These are phyloP conservation scores for Colletotrichum trifolii DNA, from an alignment of 2,329 filamentous ascomycete genomes.

Conservation along the genomic window DNA sequence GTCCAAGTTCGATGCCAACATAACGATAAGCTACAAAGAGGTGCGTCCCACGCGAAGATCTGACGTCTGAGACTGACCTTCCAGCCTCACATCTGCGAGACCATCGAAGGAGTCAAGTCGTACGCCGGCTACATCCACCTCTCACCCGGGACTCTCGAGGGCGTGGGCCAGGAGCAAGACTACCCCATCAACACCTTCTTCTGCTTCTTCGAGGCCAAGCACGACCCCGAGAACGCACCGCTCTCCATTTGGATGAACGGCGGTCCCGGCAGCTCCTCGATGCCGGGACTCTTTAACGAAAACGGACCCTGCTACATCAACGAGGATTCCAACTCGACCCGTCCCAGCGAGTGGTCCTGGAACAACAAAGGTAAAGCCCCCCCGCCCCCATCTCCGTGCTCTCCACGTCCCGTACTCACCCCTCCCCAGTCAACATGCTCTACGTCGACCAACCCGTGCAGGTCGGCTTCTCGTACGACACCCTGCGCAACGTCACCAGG, in stretches of 20 bases:
- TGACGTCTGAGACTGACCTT: neutral
- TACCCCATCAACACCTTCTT: slow-evolving; percentile 60
- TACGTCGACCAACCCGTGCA: slow-evolving; percentile 40
- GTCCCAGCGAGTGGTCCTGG: slow-evolving; percentile 69
- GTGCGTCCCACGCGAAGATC: slow-evolving; percentile 41
- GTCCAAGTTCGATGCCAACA: slow-evolving; percentile 67
- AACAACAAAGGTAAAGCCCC: slow-evolving; percentile 58
- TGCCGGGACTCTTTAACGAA: slow-evolving; percentile 64
- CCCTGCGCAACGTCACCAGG: slow-evolving; percentile 38
- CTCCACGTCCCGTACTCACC: neutral
- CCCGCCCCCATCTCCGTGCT: too few relatives aligned
- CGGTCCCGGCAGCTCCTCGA: slow-evolving; percentile 66
- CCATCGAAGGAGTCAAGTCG: slow-evolving; percentile 66
- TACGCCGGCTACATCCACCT: slow-evolving; percentile 71
- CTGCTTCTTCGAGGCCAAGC: slow-evolving; percentile 46
- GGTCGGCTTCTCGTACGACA: slow-evolving; percentile 39
- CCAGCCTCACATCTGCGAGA: slow-evolving; percentile 66
- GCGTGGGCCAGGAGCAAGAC: slow-evolving; percentile 51
- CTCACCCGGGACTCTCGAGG: slow-evolving; percentile 48
- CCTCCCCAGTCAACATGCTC: slow-evolving; percentile 37
- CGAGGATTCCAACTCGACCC: slow-evolving; percentile 58
- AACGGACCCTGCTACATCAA: slow-evolving; percentile 65
- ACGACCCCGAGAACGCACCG: slow-evolving; percentile 43
- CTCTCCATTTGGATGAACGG: slow-evolving; percentile 70
- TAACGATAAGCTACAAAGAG: slow-evolving; percentile 70